Evolutionary conservation across 129 eudicot genomes (phyloP).

Genomic region (Dittrichia graveolens): DNA sequence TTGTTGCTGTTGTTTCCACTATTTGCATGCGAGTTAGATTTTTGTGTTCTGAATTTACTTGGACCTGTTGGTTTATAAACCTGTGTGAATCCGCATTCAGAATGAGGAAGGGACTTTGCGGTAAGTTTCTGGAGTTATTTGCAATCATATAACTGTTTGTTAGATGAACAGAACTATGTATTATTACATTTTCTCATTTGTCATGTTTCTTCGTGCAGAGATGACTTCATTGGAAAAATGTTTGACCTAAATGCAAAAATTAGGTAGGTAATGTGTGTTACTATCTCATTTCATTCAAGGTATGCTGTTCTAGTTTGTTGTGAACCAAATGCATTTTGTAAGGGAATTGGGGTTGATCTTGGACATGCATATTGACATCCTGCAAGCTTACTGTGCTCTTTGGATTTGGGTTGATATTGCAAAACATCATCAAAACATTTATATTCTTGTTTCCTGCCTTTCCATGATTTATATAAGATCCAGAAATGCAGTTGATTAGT

Average conservation of each 20-base stretch:
- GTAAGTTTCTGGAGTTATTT: slow-evolving; percentile 39
- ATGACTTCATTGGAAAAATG: slow-evolving; percentile 65
- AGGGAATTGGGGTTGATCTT: not conserved
- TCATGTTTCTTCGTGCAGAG: slow-evolving; percentile 45
- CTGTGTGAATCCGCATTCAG: slow-evolving; percentile 38
- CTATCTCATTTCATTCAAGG: slow-evolving; percentile 2
- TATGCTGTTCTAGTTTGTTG: slow-evolving; percentile 9
- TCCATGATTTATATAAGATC: not conserved
- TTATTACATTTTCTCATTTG: not conserved
- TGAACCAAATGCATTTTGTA: not conserved
- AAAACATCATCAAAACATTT: not conserved
- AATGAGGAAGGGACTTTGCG: slow-evolving; percentile 51
- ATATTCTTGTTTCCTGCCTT: not conserved
- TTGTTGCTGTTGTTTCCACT: slow-evolving; percentile 14
- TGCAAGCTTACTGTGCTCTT: slow-evolving; percentile 13
- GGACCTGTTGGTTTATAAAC: slow-evolving; percentile 8
- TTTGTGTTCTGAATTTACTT: slow-evolving; percentile 22
- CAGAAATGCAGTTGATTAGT: slow-evolving; percentile 10
- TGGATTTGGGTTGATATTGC: not conserved
- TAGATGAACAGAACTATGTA: not conserved
- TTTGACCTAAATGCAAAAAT: slow-evolving; percentile 61
- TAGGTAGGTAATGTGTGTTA: slow-evolving; percentile 41
- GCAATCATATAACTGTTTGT: not conserved
- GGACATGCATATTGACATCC: not conserved
- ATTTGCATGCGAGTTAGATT: slow-evolving; percentile 18